These are phyloP conservation scores for Aureobasidium sp. DNA, from an alignment of 2,329 filamentous ascomycete genomes.

Conservation along the genomic window DNA sequence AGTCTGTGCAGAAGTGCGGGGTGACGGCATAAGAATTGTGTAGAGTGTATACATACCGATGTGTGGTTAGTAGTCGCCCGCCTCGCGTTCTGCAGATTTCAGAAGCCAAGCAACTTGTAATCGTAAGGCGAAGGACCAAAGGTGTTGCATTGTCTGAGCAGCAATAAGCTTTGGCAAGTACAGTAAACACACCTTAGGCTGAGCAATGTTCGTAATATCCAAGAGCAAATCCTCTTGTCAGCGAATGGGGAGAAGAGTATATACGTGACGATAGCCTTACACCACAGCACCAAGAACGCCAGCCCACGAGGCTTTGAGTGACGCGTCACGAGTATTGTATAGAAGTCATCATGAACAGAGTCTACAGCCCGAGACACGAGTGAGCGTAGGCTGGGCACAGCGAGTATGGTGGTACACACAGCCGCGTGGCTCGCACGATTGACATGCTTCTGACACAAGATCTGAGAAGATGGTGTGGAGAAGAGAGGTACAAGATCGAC, in stretches of 20 bases:
- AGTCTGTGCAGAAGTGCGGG: not conserved
- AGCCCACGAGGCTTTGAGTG: not conserved
- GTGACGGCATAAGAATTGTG: not conserved
- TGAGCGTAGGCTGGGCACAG: not conserved
- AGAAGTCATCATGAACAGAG: not conserved
- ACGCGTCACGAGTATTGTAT: not conserved
- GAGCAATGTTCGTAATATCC: not conserved
- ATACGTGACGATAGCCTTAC: not conserved
- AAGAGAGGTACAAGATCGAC: not conserved
- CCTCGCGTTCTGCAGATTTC: not conserved
- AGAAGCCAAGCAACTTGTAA: not conserved
- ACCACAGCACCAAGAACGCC: not conserved
- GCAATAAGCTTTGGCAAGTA: not conserved
- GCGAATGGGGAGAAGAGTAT: not conserved
- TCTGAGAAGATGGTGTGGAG: slow-evolving; percentile 1
- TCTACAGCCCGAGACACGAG: not conserved
- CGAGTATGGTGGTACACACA: not conserved
- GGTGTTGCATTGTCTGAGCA: not conserved
- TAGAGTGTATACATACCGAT: not conserved
- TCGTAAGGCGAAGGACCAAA: not conserved
- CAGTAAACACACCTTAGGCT: not conserved
- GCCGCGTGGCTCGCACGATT: slow-evolving; percentile 8
- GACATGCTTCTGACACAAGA: slow-evolving; percentile 7
- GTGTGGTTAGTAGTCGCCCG: too few species aligned
- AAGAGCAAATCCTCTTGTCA: not conserved